Evolutionary conservation across 257 asterid species (phyloP).

Genomic region (Coffea canephora): DNA sequence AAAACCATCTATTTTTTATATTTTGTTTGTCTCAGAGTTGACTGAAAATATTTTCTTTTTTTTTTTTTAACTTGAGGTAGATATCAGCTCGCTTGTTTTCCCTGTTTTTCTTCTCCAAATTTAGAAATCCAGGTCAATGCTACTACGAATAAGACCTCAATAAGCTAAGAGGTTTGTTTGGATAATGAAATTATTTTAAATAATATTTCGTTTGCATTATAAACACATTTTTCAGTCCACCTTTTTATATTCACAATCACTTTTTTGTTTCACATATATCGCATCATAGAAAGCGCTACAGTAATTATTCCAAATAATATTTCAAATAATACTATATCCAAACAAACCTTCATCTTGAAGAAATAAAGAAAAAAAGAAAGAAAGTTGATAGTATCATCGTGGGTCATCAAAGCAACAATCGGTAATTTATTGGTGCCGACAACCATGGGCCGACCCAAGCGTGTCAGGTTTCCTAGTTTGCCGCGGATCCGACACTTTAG

Average conservation of each 20-base stretch:
- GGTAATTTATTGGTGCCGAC: neutral
- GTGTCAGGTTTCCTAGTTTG: slow-evolving; percentile 4
- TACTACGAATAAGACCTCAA: neutral
- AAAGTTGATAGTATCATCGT: neutral
- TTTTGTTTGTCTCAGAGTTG: neutral
- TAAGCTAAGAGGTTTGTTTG: no score
- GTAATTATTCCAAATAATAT: no score
- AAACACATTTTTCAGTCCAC: neutral
- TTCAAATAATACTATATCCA: no score
- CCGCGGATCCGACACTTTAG: neutral
- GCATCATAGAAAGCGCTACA: no score
- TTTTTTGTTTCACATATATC: no score
- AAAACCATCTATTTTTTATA: neutral
- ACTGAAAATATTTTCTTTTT: neutral
- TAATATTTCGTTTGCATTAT: no score
- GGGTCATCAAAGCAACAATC: neutral
- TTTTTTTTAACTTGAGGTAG: neutral
- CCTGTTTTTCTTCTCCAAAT: neutral
- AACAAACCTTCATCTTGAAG: neutral
- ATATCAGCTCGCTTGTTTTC: neutral
- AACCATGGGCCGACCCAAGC: neutral
- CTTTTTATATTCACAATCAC: no score
- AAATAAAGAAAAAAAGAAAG: neutral
- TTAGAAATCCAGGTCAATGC: neutral
- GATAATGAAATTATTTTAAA: accelerated